These are phyloP conservation scores for Funneliformis mosseae DNA, from an alignment of 192 early-diverging fungal species.

Conservation along the genomic window DNA sequence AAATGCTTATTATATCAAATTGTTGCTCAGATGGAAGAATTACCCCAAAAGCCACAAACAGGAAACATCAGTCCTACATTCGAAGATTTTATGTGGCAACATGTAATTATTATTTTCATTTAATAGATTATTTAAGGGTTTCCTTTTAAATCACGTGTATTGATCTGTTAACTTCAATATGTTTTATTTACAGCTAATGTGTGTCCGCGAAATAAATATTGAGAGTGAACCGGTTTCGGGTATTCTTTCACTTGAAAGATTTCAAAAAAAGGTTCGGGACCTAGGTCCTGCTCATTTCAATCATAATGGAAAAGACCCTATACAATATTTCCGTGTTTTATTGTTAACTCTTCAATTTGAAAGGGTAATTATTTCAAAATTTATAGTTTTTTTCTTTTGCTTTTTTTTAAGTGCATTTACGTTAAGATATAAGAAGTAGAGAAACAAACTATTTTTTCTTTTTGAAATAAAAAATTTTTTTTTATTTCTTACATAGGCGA, in stretches of 20 bases:
- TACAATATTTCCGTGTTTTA: constrained; percentile 82
- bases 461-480: constrained; percentile 2
- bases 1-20: constrained; percentile 89
- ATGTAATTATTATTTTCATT: constrained; percentile 48
- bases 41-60: constrained; percentile 60
- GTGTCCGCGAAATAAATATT: background rate
- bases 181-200: constrained; percentile 7
- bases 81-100: constrained; percentile 95
- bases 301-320: constrained; percentile 65
- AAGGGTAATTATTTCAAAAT: constrained; percentile 35
- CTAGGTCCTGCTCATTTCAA: constrained; percentile 76
- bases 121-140: background rate
- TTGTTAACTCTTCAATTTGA: constrained; percentile 92
- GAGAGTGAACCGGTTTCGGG: constrained; percentile 34
- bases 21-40: constrained; percentile 80
- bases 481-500: constrained; percentile 50
- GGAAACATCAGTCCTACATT: constrained; percentile 70
- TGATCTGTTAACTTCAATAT: too few species aligned
- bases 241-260: constrained; percentile 56
- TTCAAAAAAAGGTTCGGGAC: constrained; percentile 66
- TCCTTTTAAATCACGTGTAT: background rate
- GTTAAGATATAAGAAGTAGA: background rate
- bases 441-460: too few species aligned
- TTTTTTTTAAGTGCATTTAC: too few species aligned
- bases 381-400: background rate